phyloP scores from a whole-genome alignment of 768 basidiomycete genomes.

The Cytidiella melzeri region DNA sequence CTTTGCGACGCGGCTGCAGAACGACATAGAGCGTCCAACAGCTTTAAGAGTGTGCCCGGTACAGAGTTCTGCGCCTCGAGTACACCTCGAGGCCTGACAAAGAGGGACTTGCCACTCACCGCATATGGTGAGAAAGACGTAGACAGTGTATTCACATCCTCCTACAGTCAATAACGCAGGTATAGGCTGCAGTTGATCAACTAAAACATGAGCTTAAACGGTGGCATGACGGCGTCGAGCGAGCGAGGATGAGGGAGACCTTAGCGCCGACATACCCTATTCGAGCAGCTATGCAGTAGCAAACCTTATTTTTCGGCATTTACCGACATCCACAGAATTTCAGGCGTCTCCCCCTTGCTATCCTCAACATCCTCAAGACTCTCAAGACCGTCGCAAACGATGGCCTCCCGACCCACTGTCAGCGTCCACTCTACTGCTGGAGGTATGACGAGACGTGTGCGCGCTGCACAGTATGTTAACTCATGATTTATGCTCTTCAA shows the following conservation, averaged over 20 bases:
- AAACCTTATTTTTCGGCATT: constrained; percentile 14
- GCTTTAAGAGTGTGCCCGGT: too few species aligned
- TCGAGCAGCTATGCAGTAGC: constrained; percentile 10
- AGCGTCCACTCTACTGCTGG: constrained; percentile 72
- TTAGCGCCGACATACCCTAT: not conserved
- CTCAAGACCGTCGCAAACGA: constrained; percentile 37
- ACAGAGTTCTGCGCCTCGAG: too few species aligned
- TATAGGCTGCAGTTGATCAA: not conserved
- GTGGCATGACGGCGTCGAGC: not conserved
- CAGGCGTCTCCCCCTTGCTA: not conserved
- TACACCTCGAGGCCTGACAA: not conserved
- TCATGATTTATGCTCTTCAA: constrained; percentile 1
- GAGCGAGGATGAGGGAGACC: not conserved
- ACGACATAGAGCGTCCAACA: too few species aligned
- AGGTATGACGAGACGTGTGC: constrained; percentile 37
- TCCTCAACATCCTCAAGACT: constrained; percentile 36
- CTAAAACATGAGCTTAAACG: not conserved
- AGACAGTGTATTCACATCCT: not conserved
- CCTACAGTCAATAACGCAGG: not conserved
- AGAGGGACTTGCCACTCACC: not conserved
- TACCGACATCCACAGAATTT: constrained; percentile 10
- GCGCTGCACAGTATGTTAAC: not conserved
- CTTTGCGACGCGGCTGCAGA: not conserved
- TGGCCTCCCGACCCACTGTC: constrained; percentile 94
- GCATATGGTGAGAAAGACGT: too few species aligned